Base-by-base conservation (phyloP, 352 stramenopile species). In the Phytopythium ostracodes region DNA sequence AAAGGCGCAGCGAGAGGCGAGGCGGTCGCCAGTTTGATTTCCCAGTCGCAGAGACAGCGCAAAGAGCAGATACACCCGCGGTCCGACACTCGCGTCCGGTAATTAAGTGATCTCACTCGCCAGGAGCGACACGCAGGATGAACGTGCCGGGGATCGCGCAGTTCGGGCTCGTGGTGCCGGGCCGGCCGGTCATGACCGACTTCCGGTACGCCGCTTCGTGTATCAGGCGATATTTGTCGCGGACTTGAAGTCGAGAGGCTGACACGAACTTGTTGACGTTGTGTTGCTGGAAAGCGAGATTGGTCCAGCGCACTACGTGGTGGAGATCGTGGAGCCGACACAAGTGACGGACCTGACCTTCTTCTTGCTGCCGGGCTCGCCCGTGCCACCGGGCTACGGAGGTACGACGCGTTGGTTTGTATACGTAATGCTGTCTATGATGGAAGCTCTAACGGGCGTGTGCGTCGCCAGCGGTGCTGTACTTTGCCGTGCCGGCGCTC, bases 311-410 rank as follows among this genome's bases (percentile, higher is more conserved):
- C 80, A 87, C 46, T 89, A 82, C 35, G 73, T 90, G 31, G 65
- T 84, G 43, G 79, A 87, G 61, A 84, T 92, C 31, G 17, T 72
- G 14, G 74, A 89, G 54, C 82, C 82, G 10, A 75, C 61, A 0
- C 69, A 81, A 31, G 73, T 92, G 38, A 83, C 77, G 38, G 82
- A 92, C 54, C 65, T 92, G 47, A 89, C 80, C 22, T 92, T 92
- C 73, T 92, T 92, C 62, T 49, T 92, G 29, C 43, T 92, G 42
- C 82, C 82, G 20, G 67, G 72, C 22, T 89, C 82, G 11, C 76
- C 78, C 15, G 78, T 90, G 1, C 78, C 82, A 27, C 74, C 60
- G 50, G 82, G 79, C 33, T 89, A 72, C 54, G 79, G 75, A 61
- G 75, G 75, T 84, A 35, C 29, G 50, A 59, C n/a, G 20, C 24